Percentiles rank a stretch among this genome's conserved stretches.
Conservation (phyloP, 2,329 filamentous ascomycete species). For the Curvularia lunata region DNA sequence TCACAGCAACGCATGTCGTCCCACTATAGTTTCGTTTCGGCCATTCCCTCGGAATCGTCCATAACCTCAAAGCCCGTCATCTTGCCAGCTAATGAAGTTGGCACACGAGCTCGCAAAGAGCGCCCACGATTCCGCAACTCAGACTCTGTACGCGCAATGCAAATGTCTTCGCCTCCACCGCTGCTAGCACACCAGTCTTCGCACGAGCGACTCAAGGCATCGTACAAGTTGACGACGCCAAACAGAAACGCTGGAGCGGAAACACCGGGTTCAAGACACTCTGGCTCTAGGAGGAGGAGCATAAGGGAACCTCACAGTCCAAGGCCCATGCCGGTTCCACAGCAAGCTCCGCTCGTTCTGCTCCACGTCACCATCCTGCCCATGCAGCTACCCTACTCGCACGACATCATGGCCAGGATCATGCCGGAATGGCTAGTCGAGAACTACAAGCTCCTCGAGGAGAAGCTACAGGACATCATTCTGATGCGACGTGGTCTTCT, state of each 20-base stretch:
- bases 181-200: conserved; percentile 38
- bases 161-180: conserved; percentile 68
- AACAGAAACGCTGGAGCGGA: conserved; percentile 42
- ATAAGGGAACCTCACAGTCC: conserved; percentile 38
- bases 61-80: conserved; percentile 41
- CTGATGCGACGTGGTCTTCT: conserved; percentile 72
- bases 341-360: conserved; percentile 73
- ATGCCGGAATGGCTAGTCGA: conserved; percentile 60
- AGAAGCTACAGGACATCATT: conserved; percentile 74
- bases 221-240: conserved; percentile 44
- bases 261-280: conserved; percentile 37
- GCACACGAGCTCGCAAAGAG: conserved; percentile 59
- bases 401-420: conserved; percentile 56
- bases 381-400: conserved; percentile 67
- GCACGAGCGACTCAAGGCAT: conserved; percentile 39
- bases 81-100: conserved; percentile 34
- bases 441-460: conserved; percentile 71
- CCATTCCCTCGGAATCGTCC: conserved; percentile 48
- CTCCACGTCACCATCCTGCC: conserved; percentile 80
- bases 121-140: conserved; percentile 72
- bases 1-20: conserved; percentile 37
- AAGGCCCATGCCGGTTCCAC: conserved; percentile 37
- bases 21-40: conserved; percentile 46
- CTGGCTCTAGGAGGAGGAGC: conserved; percentile 38
- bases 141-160: conserved; percentile 71